Conservation (phyloP, 2,329 filamentous ascomycete species). For the Phialophora chinensis region DNA sequence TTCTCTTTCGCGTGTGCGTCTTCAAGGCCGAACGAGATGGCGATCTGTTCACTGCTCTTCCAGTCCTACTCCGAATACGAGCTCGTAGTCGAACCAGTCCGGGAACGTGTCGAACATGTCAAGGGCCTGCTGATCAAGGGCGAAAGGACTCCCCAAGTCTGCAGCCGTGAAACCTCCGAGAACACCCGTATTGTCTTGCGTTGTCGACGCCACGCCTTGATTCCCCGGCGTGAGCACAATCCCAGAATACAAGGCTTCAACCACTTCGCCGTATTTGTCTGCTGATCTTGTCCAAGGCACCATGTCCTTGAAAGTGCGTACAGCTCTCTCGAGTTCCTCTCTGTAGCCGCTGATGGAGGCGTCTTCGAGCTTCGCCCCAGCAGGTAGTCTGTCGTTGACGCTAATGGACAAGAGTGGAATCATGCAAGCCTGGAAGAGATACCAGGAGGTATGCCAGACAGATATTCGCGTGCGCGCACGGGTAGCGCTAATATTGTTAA, state of each 20-base stretch:
- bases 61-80: slow-evolving; percentile 4
- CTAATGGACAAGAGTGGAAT: slow-evolving; percentile 13
- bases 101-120: slow-evolving; percentile 7
- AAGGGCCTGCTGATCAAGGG: slow-evolving; percentile 4
- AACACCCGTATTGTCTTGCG: neutral
- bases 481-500: slow-evolving; percentile 6
- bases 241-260: slow-evolving; percentile 15
- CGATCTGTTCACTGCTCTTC: neutral
- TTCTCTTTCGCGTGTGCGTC: neutral
- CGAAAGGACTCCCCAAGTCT: neutral
- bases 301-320: slow-evolving; percentile 19
- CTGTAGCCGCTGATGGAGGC: neutral
- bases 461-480: slow-evolving; percentile 12
- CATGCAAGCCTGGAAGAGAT: slow-evolving; percentile 20
- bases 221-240: neutral
- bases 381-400: slow-evolving; percentile 9
- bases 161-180: neutral
- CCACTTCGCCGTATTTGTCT: slow-evolving; percentile 16
- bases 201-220: neutral
- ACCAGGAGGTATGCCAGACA: slow-evolving; percentile 17
- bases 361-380: neutral
- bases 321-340: slow-evolving; percentile 11
- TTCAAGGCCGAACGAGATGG: neutral
- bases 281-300: slow-evolving; percentile 11
- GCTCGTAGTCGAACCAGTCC: slow-evolving; percentile 18